Evolutionary conservation across 2,329 filamentous ascomycete genomes (phyloP).

Genomic region (Aspergillus flavus): DNA sequence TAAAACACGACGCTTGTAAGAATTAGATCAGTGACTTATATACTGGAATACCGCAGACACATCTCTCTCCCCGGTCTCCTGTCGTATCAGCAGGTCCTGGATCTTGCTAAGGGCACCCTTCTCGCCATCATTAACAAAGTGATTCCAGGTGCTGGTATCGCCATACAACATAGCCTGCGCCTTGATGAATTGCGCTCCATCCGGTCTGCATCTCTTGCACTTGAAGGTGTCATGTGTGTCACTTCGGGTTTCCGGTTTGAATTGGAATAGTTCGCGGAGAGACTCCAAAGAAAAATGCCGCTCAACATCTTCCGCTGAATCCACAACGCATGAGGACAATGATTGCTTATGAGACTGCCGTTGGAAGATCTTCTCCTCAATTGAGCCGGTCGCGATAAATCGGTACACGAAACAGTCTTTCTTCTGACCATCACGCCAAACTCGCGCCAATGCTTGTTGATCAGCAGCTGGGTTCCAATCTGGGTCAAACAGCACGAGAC

Average conservation of each 20-base stretch:
- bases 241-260: constrained; percentile 77
- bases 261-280: constrained; percentile 91
- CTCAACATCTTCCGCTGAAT: constrained; percentile 95
- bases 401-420: constrained; percentile 99
- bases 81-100: constrained; percentile 85
- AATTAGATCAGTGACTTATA: constrained; percentile 73
- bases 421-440: constrained; percentile 98
- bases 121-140: constrained; percentile 79
- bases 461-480: constrained; percentile 98
- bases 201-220: constrained; percentile 89
- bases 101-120: constrained; percentile 72
- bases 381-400: constrained; percentile 97
- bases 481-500: constrained; percentile 92
- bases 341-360: constrained; percentile 98
- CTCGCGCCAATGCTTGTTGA: constrained; percentile 93
- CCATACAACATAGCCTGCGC: constrained; percentile 95
- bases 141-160: constrained; percentile 99
- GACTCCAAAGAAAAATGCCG: constrained; percentile 93
- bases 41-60: constrained; percentile 98
- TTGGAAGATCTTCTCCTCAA: constrained; percentile 99
- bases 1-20: constrained; percentile 4
- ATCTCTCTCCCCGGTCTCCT: constrained; percentile 76
- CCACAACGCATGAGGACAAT: constrained; percentile 92
- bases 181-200: constrained; percentile 85
- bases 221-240: constrained; percentile 99